Conservation (phyloP, 2,329 filamentous ascomycete species). For the Aspergillus sp. region DNA sequence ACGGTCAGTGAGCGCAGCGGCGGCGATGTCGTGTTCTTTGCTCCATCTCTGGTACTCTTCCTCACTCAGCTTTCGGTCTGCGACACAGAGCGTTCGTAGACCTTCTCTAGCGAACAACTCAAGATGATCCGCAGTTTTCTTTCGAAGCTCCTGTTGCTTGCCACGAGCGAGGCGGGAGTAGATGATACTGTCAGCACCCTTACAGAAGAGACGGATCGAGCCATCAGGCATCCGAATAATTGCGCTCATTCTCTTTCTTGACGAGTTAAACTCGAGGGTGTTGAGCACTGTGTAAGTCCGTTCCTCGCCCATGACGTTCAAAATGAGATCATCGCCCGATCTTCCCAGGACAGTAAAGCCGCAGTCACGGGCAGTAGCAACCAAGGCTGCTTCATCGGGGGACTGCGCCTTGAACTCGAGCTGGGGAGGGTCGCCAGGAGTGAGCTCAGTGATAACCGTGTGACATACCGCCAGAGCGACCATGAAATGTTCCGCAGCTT, state of each 20-base stretch:
- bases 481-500: conserved; percentile 87
- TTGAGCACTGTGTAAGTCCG: conserved; percentile 83
- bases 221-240: conserved; percentile 93
- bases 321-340: conserved; percentile 70
- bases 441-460: conserved; percentile 86
- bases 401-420: conserved; percentile 97
- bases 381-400: conserved; percentile 90
- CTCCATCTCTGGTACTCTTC: conserved; percentile 82
- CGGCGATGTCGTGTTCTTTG: conserved; percentile 79
- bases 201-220: conserved; percentile 87
- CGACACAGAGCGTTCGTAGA: conserved; percentile 89
- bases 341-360: conserved; percentile 88
- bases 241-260: conserved; percentile 94
- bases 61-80: conserved; percentile 73
- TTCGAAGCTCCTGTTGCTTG: conserved; percentile 78
- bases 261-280: conserved; percentile 95
- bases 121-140: conserved; percentile 82
- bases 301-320: conserved; percentile 85
- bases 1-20: conserved; percentile 74
- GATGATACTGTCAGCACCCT: conserved; percentile 95
- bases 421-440: conserved; percentile 81
- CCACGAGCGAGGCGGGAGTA: conserved; percentile 84
- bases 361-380: conserved; percentile 89
- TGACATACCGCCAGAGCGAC: conserved; percentile 91
- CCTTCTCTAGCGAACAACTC: conserved; percentile 97